Percentiles rank a stretch among this genome's conserved stretches.
phyloP scores from a whole-genome alignment of 2,329 filamentous ascomycete species.

The Eutypella sp. region DNA sequence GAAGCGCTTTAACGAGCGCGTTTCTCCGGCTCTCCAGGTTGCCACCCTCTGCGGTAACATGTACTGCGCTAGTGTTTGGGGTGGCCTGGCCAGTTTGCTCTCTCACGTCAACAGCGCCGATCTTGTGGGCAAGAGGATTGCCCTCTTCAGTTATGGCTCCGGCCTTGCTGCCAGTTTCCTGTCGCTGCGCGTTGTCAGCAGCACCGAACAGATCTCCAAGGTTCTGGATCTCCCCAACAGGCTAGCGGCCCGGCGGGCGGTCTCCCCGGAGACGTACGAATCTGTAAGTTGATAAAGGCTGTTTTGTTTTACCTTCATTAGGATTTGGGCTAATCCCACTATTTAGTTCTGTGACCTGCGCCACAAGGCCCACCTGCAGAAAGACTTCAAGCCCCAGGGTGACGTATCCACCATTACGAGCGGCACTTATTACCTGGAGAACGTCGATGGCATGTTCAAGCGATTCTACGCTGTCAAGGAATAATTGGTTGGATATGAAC shows the following conservation, averaged over 20 bases:
- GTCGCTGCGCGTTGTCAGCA: conserved; percentile 68
- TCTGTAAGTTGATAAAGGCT: conserved; percentile 47
- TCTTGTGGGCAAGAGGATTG: conserved; percentile 67
- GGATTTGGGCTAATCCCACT: conserved; percentile 15
- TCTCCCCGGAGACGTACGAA: conserved; percentile 70
- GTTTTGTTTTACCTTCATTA: background rate
- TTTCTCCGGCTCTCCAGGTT: conserved; percentile 67
- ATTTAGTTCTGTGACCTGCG: conserved; percentile 70
- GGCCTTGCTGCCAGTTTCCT: conserved; percentile 69
- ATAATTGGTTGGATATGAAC: conserved; percentile 35
- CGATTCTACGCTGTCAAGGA: conserved; percentile 72
- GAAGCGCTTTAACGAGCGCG: conserved; percentile 77
- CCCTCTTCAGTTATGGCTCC: conserved; percentile 74
- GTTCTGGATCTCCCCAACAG: conserved; percentile 65
- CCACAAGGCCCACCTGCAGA: conserved; percentile 79
- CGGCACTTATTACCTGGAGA: conserved; percentile 73
- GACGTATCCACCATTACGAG: conserved; percentile 59
- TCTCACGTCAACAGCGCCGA: conserved; percentile 56
- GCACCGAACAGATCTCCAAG: conserved; percentile 62
- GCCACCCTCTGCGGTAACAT: conserved; percentile 71
- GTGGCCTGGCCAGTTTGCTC: conserved; percentile 68
- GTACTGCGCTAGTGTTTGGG: conserved; percentile 69
- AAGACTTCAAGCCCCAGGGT: conserved; percentile 68
- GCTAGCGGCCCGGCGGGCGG: conserved; percentile 59
- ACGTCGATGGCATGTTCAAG: conserved; percentile 83